Evolutionary conservation across 2,329 filamentous ascomycete species (phyloP), one percentile per base, ranked within the genome.

Genomic region (Sporothrix globosa): DNA sequence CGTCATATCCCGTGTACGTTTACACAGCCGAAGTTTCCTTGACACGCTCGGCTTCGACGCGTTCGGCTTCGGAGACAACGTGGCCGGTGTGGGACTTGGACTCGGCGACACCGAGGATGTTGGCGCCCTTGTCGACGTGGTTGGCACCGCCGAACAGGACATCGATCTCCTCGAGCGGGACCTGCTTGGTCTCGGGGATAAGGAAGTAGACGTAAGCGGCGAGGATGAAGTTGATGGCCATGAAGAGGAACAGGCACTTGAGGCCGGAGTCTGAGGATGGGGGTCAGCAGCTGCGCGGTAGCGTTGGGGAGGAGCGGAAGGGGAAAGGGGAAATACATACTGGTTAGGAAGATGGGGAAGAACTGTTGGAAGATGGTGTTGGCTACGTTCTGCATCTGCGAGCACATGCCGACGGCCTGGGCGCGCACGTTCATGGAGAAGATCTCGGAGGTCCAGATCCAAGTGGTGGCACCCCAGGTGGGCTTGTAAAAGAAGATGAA

Each of bases 371-470:
- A 85, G 74, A 90, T 85, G 58, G 84, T 83, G 77, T 90, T 89
- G 74, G 87, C 87, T 58, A 90, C 85, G 76, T 90, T 87, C 74
- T 87, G 85, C 70, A 81, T 84, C 76, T 87, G 82, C 46, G 80
- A 81, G 74, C 79, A 87, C 88, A 90, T 90, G 69, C 87, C 88
- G 2, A 90, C 87, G n/a, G 88, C 88, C 77, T 90, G 88, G 3
- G 88, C 87, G 70, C 88, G 87, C n/a, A 90, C 86, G 78, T 90
- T 90, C 86, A 90, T 89, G 70, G 84, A 87, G 80, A 90, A 90
- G 69, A 90, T 81, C 74, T 90, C 88, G 0, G 87, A 83, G 0
- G 88, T 90, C 86, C 86, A 90, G 76, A 90, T 90, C 88, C 88
- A 90, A 9, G 87, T 85, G 2, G 88, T 90, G 10, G 87, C 88